Evolutionary conservation across 768 basidiomycete species (phyloP).

Genomic region (Obba rivulosa): DNA sequence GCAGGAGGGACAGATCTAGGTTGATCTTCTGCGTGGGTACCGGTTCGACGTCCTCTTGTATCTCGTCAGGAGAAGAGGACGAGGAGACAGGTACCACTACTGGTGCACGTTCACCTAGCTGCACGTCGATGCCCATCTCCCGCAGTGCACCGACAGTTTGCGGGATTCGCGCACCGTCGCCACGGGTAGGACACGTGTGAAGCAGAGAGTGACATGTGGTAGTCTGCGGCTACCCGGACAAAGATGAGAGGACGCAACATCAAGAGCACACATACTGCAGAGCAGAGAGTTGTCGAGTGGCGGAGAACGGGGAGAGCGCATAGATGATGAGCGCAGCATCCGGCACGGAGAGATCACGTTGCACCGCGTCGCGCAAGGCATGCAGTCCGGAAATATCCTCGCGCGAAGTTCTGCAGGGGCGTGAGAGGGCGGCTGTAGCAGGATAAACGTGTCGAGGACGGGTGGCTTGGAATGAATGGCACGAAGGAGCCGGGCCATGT

Average conservation of each 20-base stretch:
- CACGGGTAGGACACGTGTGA: slow-evolving; percentile 52
- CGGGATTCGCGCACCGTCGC: slow-evolving; percentile 50
- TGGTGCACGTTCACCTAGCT: slow-evolving; percentile 52
- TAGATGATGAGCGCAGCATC: slow-evolving; percentile 10
- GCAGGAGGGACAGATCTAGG: slow-evolving; percentile 78
- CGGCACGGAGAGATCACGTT: slow-evolving; percentile 36
- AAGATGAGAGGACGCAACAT: slow-evolving; percentile 43
- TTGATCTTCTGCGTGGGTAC: slow-evolving; percentile 60
- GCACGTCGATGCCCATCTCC: slow-evolving; percentile 60
- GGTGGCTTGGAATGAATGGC: no score
- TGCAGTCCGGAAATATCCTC: slow-evolving; percentile 33
- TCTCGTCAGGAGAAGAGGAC: no score
- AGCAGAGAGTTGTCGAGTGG: slow-evolving; percentile 67
- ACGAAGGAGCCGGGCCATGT: no score
- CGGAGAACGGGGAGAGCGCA: slow-evolving; percentile 18
- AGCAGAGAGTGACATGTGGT: slow-evolving; percentile 52
- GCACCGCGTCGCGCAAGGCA: slow-evolving; percentile 35
- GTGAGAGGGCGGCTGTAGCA: slow-evolving; percentile 8
- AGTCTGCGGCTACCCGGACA: slow-evolving; percentile 20
- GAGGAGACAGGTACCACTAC: slow-evolving; percentile 20
- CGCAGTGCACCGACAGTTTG: slow-evolving; percentile 51
- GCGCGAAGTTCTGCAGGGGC: slow-evolving; percentile 6
- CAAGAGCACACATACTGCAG: slow-evolving; percentile 57
- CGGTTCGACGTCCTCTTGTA: no score
- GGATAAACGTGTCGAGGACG: slow-evolving; percentile 30